These are phyloP conservation scores for Pholiota adiposa DNA, from an alignment of 1,284 basidiomycete species.

Conservation along the genomic window DNA sequence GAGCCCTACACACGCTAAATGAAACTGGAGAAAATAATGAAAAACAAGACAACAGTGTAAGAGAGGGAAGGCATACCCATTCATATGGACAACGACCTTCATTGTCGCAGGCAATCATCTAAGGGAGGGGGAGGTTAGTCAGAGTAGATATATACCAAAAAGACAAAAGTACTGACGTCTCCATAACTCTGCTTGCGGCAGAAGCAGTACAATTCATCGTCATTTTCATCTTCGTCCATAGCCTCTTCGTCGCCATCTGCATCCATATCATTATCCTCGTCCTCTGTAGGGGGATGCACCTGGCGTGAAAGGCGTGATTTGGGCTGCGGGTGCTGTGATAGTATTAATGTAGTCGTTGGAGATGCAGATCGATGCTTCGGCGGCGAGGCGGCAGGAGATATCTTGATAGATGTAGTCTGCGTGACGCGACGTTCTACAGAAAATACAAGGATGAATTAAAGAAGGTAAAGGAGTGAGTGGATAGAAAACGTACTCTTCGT, in stretches of 20 bases:
- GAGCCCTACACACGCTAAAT: conserved; percentile 47
- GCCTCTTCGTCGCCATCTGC: conserved; percentile 39
- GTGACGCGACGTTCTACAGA: conserved; percentile 41
- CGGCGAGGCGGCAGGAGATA: conserved; percentile 35
- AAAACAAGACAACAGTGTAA: not conserved
- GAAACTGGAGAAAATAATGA: conserved; percentile 37
- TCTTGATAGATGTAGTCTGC: conserved; percentile 42
- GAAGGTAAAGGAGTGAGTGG: not conserved
- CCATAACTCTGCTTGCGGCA: conserved; percentile 54
- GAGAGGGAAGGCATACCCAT: conserved; percentile 38
- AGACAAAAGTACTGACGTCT: conserved; percentile 37
- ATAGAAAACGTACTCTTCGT: conserved; percentile 39
- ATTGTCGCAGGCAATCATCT: conserved; percentile 57
- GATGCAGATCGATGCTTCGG: conserved; percentile 46
- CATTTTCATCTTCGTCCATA: conserved; percentile 38
- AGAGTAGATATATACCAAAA: not conserved
- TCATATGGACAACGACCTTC: conserved; percentile 48
- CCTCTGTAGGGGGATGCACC: conserved; percentile 39
- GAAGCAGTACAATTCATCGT: conserved; percentile 52
- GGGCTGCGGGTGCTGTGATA: conserved; percentile 32
- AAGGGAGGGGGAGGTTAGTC: not conserved
- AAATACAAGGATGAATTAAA: not conserved
- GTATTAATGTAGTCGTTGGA: conserved; percentile 35
- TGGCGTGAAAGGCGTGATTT: conserved; percentile 48
- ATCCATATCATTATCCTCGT: conserved; percentile 41